Percentiles rank a stretch among this genome's conserved stretches.
Conservation (phyloP, 768 basidiomycete species). For the Suillus brevipes region DNA sequence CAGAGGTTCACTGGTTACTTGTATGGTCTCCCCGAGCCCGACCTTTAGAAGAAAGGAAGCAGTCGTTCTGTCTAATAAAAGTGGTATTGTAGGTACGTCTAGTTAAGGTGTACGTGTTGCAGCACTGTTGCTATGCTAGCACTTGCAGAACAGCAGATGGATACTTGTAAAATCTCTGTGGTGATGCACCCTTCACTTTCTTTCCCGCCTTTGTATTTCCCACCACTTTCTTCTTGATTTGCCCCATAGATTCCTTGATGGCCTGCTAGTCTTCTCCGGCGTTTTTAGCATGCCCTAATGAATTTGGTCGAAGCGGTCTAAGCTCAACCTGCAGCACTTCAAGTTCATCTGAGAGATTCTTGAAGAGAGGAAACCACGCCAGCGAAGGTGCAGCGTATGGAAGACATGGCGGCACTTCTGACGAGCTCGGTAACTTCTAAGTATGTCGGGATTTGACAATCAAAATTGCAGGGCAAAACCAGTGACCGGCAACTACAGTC, state of each 20-base stretch:
- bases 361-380: slow-evolving; percentile 61
- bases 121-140: background rate
- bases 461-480: slow-evolving; percentile 11
- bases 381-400: slow-evolving; percentile 46
- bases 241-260: slow-evolving; percentile 74
- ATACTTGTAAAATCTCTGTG: background rate
- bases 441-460: slow-evolving; percentile 11
- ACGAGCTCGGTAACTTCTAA: slow-evolving; percentile 5
- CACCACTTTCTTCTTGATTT: slow-evolving; percentile 72
- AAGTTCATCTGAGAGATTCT: slow-evolving; percentile 69
- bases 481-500: slow-evolving; percentile 11
- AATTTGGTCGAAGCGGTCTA: slow-evolving; percentile 47
- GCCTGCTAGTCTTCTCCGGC: slow-evolving; percentile 71
- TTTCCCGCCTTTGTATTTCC: slow-evolving; percentile 69
- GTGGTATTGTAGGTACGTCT: background rate
- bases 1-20: background rate
- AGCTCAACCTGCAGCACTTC: slow-evolving; percentile 65
- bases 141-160: background rate
- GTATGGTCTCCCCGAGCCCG: background rate
- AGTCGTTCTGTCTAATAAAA: background rate
- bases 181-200: slow-evolving; percentile 52
- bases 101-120: background rate
- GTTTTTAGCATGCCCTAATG: slow-evolving; percentile 66
- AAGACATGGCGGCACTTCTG: slow-evolving; percentile 51
- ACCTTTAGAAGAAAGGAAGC: background rate